Base-by-base conservation (phyloP, 2,329 filamentous ascomycete genomes). In the Zymoseptoria tritici region DNA sequence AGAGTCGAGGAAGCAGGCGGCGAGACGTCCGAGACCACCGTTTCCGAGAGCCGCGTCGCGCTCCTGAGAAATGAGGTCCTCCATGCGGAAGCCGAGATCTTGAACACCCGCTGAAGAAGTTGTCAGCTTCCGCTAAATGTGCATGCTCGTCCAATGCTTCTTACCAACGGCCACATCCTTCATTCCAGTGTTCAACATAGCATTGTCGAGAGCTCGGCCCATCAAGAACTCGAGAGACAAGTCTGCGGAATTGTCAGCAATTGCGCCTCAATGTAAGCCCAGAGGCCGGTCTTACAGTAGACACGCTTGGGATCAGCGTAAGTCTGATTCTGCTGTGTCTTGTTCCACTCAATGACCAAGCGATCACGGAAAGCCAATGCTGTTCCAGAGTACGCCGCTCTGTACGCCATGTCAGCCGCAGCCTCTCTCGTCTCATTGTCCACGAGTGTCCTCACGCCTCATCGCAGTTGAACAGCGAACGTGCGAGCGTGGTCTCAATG, bases 401-500 rank as follows among this genome's bases (percentile, higher is more conserved):
- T 83, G 61, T 2, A 49, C 9, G 8, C 54, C 29, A 31, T 49
- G 55, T 69, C 55, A 58, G 51, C 46, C 36, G 36, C 36, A 46
- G 36, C 36, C 36, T 46, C 13, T 46, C 13, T 46, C 13, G 7
- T 20, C 13, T 46, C 4, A n/a, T 46, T 13, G 2, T 11, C 3
- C 6, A 46, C 13, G 7, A 11, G 6, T 46, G 13, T 46, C 36
- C 78, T 64, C 70, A 83, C 75, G 81, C 76, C 77, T 99, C 94
- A 79, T 99, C 92, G 77, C 94, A 99, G 77, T 99, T 99, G 84
- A 93, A 97, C 75, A 99, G 85, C 71, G 92, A 97, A 62, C 94
- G 90, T 63, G 94, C 94, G 62, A 99, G 83, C 2, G 92, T 96
- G 2, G 94, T 97, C 78, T 99, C 94, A 71, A 99, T 90, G 80